Evolutionary conservation across 306 rosid species (phyloP).

Genomic region (Phaseolus lunatus): DNA sequence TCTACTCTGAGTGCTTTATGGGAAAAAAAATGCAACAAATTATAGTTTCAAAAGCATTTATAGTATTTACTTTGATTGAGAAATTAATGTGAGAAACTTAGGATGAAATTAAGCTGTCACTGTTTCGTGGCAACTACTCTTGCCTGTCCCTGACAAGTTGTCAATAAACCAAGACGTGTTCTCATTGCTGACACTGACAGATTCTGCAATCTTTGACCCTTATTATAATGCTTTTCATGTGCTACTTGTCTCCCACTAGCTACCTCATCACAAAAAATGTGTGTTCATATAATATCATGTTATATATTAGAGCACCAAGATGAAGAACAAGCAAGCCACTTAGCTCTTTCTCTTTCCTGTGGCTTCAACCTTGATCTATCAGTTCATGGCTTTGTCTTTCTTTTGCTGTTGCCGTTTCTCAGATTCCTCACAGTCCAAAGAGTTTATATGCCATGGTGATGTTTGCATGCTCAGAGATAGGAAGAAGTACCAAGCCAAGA

Average conservation of each 20-base stretch:
- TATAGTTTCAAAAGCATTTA: too few relatives aligned
- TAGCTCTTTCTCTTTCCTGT: not conserved
- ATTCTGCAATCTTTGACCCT: constrained; percentile 29
- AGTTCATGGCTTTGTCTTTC: constrained; percentile 57
- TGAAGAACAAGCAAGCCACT: not conserved
- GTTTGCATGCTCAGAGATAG: constrained; percentile 58
- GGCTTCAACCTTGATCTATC: not conserved
- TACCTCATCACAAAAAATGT: not conserved
- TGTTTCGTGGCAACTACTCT: too few relatives aligned
- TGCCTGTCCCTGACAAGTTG: constrained; percentile 1
- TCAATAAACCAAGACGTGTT: constrained; percentile 33
- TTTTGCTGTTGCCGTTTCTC: constrained; percentile 59
- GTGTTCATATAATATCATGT: not conserved
- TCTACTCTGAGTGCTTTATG: too few relatives aligned
- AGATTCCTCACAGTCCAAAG: constrained; percentile 51
- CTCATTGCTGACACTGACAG: constrained; percentile 18
- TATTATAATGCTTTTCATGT: not conserved
- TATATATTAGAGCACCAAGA: not conserved
- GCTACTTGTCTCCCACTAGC: constrained; percentile 33
- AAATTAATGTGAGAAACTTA: too few relatives aligned
- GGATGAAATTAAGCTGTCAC: too few relatives aligned
- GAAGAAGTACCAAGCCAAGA: constrained; percentile 36
- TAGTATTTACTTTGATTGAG: too few relatives aligned
- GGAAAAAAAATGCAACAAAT: too few relatives aligned
- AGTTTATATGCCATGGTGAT: constrained; percentile 62